Conservation (phyloP, 768 basidiomycete genomes). For the Suillus fuscotomentosus region DNA sequence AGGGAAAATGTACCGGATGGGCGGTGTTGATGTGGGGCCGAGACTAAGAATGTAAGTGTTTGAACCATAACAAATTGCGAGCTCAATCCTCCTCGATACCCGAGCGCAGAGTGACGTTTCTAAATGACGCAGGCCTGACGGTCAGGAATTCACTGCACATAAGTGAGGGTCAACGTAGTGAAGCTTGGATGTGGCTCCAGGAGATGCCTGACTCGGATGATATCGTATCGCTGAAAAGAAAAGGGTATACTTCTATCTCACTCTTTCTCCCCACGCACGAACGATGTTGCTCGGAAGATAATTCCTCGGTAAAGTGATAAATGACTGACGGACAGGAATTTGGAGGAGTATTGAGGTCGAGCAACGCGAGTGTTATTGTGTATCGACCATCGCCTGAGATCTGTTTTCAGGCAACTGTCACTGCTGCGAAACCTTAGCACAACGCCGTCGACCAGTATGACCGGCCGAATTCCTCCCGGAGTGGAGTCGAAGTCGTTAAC, state of each 20-base stretch:
- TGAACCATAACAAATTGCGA: conserved; percentile 46
- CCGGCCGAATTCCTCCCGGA: too few relatives aligned
- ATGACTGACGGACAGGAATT: conserved; percentile 61
- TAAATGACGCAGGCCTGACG: conserved; percentile 57
- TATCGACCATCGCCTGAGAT: conserved; percentile 59
- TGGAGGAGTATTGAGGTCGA: conserved; percentile 59
- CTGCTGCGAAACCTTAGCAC: conserved; percentile 49
- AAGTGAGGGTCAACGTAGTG: conserved; percentile 40
- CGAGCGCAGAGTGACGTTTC: conserved; percentile 74
- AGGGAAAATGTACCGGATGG: not conserved
- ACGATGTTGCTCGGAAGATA: conserved; percentile 67
- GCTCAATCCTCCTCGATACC: conserved; percentile 43
- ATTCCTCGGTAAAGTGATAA: conserved; percentile 48
- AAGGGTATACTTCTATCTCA: conserved; percentile 74
- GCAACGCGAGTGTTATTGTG: conserved; percentile 79
- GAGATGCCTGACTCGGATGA: conserved; percentile 39
- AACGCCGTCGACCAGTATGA: too few relatives aligned
- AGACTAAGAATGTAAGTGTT: conserved; percentile 14
- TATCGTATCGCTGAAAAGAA: conserved; percentile 47
- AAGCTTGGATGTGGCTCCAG: conserved; percentile 65
- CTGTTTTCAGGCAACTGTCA: conserved; percentile 67
- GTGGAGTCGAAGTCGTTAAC: too few relatives aligned
- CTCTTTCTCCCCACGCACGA: conserved; percentile 88
- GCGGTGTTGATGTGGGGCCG: not conserved
- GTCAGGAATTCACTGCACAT: conserved; percentile 33